phyloP scores from a whole-genome alignment of 1,284 basidiomycete genomes.

The Irpex sp. region DNA sequence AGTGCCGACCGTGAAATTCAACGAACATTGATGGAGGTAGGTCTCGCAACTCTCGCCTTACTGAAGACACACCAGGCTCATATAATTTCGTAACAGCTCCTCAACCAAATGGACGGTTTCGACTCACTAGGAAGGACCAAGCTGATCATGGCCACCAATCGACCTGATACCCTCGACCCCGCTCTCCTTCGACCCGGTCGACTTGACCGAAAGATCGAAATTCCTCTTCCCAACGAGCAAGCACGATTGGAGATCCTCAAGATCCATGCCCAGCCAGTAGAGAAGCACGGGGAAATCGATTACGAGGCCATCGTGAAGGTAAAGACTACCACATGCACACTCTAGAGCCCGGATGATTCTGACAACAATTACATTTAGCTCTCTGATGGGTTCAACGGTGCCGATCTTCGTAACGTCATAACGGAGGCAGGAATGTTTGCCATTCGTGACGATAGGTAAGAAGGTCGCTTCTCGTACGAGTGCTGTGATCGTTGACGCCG shows the following conservation, averaged over 20 bases:
- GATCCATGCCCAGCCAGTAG: slow-evolving; percentile 94
- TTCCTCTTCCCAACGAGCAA: slow-evolving; percentile 97
- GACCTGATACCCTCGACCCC: slow-evolving; percentile 96
- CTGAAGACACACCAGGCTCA: no score
- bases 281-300: slow-evolving; percentile 94
- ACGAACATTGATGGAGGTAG: slow-evolving; percentile 96
- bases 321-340: slow-evolving; percentile 3
- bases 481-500: background rate
- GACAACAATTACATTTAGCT: slow-evolving; percentile 42
- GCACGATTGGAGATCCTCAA: slow-evolving; percentile 95
- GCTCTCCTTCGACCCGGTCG: slow-evolving; percentile 95
- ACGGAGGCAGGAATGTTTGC: slow-evolving; percentile 99
- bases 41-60: slow-evolving; percentile 10
- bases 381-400: slow-evolving; percentile 92
- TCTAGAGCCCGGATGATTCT: no score
- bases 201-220: slow-evolving; percentile 97
- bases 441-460: slow-evolving; percentile 88
- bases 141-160: slow-evolving; percentile 98
- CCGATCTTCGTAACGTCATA: slow-evolving; percentile 94
- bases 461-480: slow-evolving; percentile 2
- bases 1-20: slow-evolving; percentile 99
- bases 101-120: slow-evolving; percentile 99
- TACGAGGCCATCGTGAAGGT: slow-evolving; percentile 98
- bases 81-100: slow-evolving; percentile 32
- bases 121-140: slow-evolving; percentile 95